Conservation (phyloP, 192 early-diverging fungal species). For the Funneliformis geosporum region DNA sequence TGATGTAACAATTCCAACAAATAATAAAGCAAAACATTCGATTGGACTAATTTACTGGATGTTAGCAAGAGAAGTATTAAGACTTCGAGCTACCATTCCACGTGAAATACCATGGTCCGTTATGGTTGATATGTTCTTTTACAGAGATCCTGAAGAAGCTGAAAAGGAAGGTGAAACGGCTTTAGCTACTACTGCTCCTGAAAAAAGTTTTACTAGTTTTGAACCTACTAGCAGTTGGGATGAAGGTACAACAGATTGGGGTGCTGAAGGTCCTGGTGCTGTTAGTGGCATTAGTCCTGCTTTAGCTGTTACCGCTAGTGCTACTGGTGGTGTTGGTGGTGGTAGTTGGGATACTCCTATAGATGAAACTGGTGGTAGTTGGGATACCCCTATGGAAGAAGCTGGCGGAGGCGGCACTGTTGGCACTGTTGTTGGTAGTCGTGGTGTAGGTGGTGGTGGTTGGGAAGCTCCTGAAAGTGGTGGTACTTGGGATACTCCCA, state of each 20-base stretch:
- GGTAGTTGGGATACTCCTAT: conserved; percentile 15
- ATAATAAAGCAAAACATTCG: conserved; percentile 99
- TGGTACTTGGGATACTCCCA: not conserved
- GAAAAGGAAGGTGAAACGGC: conserved; percentile 87
- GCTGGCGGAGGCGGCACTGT: no score
- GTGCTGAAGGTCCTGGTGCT: conserved; percentile 42
- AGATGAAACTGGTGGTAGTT: not conserved
- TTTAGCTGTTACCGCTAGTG: conserved; percentile 38
- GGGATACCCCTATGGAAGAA: no score
- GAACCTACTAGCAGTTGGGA: conserved; percentile 65
- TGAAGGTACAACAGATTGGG: conserved; percentile 34
- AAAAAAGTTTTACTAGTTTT: conserved; percentile 39
- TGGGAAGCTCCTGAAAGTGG: not conserved
- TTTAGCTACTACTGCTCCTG: conserved; percentile 36
- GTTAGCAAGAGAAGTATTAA: conserved; percentile 97
- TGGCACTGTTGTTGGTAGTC: no score
- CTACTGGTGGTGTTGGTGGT: not conserved
- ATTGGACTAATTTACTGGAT: conserved; percentile 98
- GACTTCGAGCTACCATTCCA: conserved; percentile 91
- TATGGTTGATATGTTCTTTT: conserved; percentile 99
- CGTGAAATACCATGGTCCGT: conserved; percentile 88
- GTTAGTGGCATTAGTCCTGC: conserved; percentile 46
- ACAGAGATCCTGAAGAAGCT: conserved; percentile 96
- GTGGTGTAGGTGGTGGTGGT: no score
- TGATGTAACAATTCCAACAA: conserved; percentile 98